Evolutionary conservation across 2,329 filamentous ascomycete genomes (phyloP), one percentile per base, ranked within the genome.

Genomic region (Hymenoscyphus occultus): DNA sequence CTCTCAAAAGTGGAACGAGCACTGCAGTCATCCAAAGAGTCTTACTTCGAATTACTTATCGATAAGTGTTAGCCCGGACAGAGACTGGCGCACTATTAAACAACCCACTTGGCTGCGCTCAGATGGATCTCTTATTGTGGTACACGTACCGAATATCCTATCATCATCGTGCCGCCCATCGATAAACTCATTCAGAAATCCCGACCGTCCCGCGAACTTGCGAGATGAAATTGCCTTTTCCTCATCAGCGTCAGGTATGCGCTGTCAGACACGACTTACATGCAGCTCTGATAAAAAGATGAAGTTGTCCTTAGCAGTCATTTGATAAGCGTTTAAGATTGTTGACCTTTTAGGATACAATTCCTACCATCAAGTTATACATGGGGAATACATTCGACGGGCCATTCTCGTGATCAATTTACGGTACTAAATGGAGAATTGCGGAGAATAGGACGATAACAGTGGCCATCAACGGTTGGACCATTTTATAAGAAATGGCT

Each of bases 241-340:
- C 48, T 54, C 48, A 28, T 22, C 28, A 48, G 31, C 31, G 12
- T 51, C 56, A 39, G 32, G 40, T 40, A 39, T 63, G 61, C 56
- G 62, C 54, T 63, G 62, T 63, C 62, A 63, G 56, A 63, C 56
- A 59, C 32, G 56, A 42, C 62, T 63, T 42, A 54, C 40, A 58
- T 63, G 62, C 61, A 63, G 61, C 39, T 13, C 1, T 28, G 19
- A 13, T 22, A 28, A 35, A 35, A 35, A 6, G 35, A 12, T 28
- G 48, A 28, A 22, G 48, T 28, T 28, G 9, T 54, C 19, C 19
- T 54, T 19, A 28, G n/a, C 48, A 54, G 7, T 54, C 48, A 22
- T 5, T 54, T 12, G 10, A 54, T 54, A 3, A 54, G 35, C 35
- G 35, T 35, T 6, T 28, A 54, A 28, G 45, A 54, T 54, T 54